Evolutionary conservation across 2,329 filamentous ascomycete genomes (phyloP).

Genomic region (Stachybotrys echinatus): DNA sequence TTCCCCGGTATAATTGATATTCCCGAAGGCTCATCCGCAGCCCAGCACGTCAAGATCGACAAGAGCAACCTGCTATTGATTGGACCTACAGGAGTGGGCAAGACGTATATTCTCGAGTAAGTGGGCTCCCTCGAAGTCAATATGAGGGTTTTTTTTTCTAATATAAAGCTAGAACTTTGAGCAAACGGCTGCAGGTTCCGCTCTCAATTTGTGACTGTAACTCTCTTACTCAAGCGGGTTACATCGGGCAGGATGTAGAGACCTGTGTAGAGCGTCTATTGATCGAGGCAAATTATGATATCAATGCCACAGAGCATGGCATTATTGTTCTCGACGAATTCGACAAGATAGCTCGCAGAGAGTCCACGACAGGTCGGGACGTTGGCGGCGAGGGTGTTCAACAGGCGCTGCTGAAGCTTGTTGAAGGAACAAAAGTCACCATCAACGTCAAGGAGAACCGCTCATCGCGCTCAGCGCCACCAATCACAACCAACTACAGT

Average conservation of each 20-base stretch:
- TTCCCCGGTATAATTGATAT: slow-evolving; percentile 39
- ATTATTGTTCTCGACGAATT: slow-evolving; percentile 97
- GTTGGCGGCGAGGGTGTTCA: slow-evolving; percentile 96
- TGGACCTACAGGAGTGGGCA: slow-evolving; percentile 90
- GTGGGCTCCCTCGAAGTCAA: slow-evolving; percentile 11
- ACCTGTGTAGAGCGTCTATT: slow-evolving; percentile 87
- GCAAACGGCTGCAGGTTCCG: slow-evolving; percentile 87
- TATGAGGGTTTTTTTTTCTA: slow-evolving; percentile 9
- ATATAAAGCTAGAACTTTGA: slow-evolving; percentile 64
- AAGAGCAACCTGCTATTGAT: slow-evolving; percentile 93
- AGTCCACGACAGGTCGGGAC: slow-evolving; percentile 83
- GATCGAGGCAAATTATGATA: slow-evolving; percentile 84
- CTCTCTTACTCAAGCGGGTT: slow-evolving; percentile 91
- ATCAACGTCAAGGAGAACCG: slow-evolving; percentile 80
- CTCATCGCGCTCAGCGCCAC: slow-evolving; percentile 46
- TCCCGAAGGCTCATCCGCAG: slow-evolving; percentile 37
- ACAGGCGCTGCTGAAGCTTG: slow-evolving; percentile 89
- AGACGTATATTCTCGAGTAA: slow-evolving; percentile 83
- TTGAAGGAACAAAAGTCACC: slow-evolving; percentile 91
- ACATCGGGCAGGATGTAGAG: slow-evolving; percentile 98
- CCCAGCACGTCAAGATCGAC: slow-evolving; percentile 67
- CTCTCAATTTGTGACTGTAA: slow-evolving; percentile 96
- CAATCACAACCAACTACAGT: slow-evolving; percentile 49
- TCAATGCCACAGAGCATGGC: slow-evolving; percentile 77
- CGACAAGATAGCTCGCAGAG: slow-evolving; percentile 90